Evolutionary conservation across 169 alveolate species (phyloP).

Genomic region (Ichthyophthirius multifiliis): DNA sequence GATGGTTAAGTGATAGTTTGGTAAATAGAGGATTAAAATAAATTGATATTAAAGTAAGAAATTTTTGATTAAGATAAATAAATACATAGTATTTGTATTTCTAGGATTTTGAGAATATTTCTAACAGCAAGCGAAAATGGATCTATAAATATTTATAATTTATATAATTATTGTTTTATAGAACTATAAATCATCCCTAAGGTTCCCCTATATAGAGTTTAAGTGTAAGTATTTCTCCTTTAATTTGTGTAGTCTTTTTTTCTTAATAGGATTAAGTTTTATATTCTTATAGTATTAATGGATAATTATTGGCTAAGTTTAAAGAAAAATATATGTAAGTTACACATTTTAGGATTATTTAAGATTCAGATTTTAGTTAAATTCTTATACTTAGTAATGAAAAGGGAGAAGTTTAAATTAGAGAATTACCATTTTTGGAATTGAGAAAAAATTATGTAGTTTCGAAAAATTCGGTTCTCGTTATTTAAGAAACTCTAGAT

Average conservation of each 20-base stretch:
- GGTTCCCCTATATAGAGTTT: not conserved
- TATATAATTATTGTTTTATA: constrained; percentile 32
- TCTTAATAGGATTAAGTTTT: constrained; percentile 56
- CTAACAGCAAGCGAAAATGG: constrained; percentile 55
- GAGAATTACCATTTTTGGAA: constrained; percentile 51
- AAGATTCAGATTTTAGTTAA: too few species aligned
- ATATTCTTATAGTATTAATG: constrained; percentile 70
- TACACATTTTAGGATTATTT: too few species aligned
- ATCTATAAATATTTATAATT: constrained; percentile 40
- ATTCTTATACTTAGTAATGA: constrained; percentile 66
- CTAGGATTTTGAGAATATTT: constrained; percentile 36
- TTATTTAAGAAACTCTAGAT: constrained; percentile 38
- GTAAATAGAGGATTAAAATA: constrained; percentile 18
- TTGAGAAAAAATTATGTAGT: constrained; percentile 31
- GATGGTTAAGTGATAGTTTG: constrained; percentile 35
- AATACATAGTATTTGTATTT: constrained; percentile 28
- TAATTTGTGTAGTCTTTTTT: constrained; percentile 60
- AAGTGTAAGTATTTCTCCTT: constrained; percentile 53
- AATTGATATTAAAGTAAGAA: not conserved
- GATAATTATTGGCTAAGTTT: constrained; percentile 53
- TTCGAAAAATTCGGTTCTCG: constrained; percentile 49
- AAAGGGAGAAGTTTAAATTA: constrained; percentile 49
- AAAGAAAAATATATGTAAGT: constrained; percentile 39
- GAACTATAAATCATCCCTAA: constrained; percentile 49
- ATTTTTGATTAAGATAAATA: not conserved